Percentiles rank a stretch among this genome's conserved stretches.
phyloP scores from a whole-genome alignment of 495 filamentous ascomycete species.

The Astrothelium subdiscretum region DNA sequence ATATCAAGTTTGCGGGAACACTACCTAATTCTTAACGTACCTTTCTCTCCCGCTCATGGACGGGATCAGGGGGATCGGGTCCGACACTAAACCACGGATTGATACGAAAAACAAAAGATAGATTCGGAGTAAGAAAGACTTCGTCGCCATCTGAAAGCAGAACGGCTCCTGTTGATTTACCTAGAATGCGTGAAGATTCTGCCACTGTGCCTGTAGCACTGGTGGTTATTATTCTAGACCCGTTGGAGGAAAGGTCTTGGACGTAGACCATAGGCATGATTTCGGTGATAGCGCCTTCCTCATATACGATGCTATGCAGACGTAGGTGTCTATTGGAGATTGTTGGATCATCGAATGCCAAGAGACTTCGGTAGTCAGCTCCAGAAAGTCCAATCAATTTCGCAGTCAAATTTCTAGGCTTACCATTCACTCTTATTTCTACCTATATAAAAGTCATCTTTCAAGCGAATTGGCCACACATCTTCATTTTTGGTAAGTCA shows the following conservation, averaged over 20 bases:
- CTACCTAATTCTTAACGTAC: conserved; percentile 7
- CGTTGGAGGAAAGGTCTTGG: conserved; percentile 30
- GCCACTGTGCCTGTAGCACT: conserved; percentile 3
- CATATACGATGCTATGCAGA: conserved; percentile 29
- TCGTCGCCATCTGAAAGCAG: conserved; percentile 28
- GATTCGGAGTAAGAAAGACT: conserved; percentile 13
- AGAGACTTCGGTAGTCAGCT: neutral
- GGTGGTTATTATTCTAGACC: conserved; percentile 4
- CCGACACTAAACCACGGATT: conserved; percentile 3
- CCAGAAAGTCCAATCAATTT: neutral
- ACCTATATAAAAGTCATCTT: conserved; percentile 14
- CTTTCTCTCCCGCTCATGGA: conserved; percentile 15
- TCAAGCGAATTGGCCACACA: neutral
- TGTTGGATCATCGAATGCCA: conserved; percentile 15
- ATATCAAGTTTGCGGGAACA: neutral
- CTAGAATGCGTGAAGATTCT: conserved; percentile 4
- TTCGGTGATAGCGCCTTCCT: conserved; percentile 11
- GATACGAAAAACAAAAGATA: conserved; percentile 10
- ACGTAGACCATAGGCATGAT: conserved; percentile 31
- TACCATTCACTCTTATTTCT: conserved; percentile 3
- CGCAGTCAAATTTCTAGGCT: neutral
- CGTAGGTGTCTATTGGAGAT: conserved; percentile 31
- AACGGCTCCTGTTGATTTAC: conserved; percentile 13
- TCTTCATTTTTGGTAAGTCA: neutral
- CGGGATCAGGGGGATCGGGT: conserved; percentile 1